phyloP scores from a whole-genome alignment of 1,139 yeast species.

The Taiozyma sp. region DNA sequence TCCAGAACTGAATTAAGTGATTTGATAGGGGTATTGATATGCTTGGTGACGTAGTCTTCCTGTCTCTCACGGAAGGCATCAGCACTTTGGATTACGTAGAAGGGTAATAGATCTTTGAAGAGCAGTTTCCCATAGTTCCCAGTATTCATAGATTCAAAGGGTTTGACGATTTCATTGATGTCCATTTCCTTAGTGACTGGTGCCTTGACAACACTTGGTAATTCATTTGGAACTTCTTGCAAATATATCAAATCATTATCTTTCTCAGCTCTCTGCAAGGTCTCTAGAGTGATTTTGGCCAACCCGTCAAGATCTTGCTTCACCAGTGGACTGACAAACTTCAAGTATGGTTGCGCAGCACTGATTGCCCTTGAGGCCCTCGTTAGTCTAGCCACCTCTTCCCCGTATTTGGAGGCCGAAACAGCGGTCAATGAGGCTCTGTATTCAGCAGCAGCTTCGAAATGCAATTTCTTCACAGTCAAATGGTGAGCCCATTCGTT shows the following conservation, averaged over 20 bases:
- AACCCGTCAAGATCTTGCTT: slow-evolving; percentile 45
- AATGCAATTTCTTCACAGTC: slow-evolving; percentile 54
- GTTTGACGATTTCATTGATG: slow-evolving; percentile 32
- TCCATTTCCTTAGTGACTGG: slow-evolving; percentile 50
- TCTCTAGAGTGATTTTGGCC: slow-evolving; percentile 36
- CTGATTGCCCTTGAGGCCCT: slow-evolving; percentile 35
- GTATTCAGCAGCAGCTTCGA: slow-evolving; percentile 63
- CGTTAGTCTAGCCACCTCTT: slow-evolving; percentile 55
- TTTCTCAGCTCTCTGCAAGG: slow-evolving; percentile 54
- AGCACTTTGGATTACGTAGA: slow-evolving; percentile 57
- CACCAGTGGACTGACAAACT: slow-evolving; percentile 41
- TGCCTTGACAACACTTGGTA: slow-evolving; percentile 43
- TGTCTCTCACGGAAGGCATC: slow-evolving; percentile 67
- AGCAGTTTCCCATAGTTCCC: slow-evolving; percentile 27
- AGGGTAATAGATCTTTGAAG: slow-evolving; percentile 61
- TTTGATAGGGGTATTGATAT: slow-evolving; percentile 46
- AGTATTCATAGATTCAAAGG: slow-evolving; percentile 21
- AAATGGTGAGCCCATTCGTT: slow-evolving; percentile 63
- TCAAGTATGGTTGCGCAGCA: slow-evolving; percentile 34
- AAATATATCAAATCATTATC: slow-evolving; percentile 80
- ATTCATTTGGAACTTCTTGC: slow-evolving; percentile 52
- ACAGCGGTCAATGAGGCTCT: slow-evolving; percentile 49
- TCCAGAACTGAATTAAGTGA: slow-evolving; percentile 44
- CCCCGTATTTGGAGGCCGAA: slow-evolving; percentile 55
- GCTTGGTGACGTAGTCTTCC: slow-evolving; percentile 45